phyloP scores from a whole-genome alignment of 768 basidiomycete genomes.

The Flagelloscypha sp. region DNA sequence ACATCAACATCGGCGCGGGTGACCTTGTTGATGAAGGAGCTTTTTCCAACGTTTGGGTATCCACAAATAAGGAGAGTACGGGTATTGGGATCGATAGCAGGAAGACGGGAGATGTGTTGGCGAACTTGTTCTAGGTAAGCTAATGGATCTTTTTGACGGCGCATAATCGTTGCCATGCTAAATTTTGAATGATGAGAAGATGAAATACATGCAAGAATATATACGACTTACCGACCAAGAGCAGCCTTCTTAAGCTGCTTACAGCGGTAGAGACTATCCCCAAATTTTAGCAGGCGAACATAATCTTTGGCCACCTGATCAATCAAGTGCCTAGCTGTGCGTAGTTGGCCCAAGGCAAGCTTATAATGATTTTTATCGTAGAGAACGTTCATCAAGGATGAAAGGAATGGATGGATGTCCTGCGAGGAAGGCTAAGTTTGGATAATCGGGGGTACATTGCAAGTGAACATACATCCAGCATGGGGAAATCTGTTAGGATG shows the following conservation, averaged over 20 bases:
- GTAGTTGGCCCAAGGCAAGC: slow-evolving; percentile 92
- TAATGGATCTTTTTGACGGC: slow-evolving; percentile 94
- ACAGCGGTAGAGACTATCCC: slow-evolving; percentile 94
- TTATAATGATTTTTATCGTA: slow-evolving; percentile 99
- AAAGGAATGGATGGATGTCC: slow-evolving; percentile 94
- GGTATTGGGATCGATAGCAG: slow-evolving; percentile 96
- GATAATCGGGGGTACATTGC: no score
- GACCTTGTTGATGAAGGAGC: slow-evolving; percentile 99
- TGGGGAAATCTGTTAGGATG: slow-evolving; percentile 93
- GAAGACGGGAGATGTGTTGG: slow-evolving; percentile 97
- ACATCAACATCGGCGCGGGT: slow-evolving; percentile 99
- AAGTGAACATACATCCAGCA: slow-evolving; percentile 83
- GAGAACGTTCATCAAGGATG: slow-evolving; percentile 93
- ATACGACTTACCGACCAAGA: slow-evolving; percentile 73
- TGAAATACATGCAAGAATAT: not conserved
- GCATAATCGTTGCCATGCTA: slow-evolving; percentile 99
- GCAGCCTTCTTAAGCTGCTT: slow-evolving; percentile 98
- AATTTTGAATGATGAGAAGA: slow-evolving; percentile 3
- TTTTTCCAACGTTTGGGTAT: slow-evolving; percentile 99
- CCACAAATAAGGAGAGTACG: slow-evolving; percentile 96
- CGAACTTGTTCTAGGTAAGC: slow-evolving; percentile 99
- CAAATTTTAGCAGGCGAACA: slow-evolving; percentile 92
- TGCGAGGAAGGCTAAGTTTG: slow-evolving; percentile 15
- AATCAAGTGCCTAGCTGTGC: slow-evolving; percentile 92
- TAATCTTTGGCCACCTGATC: slow-evolving; percentile 98